A percentile compares a stretch with the other conserved stretches of the same genome.
These are phyloP conservation scores for Pseudognaphalium luteoalbum DNA, from an alignment of 129 eudicot species.

Conservation along the genomic window DNA sequence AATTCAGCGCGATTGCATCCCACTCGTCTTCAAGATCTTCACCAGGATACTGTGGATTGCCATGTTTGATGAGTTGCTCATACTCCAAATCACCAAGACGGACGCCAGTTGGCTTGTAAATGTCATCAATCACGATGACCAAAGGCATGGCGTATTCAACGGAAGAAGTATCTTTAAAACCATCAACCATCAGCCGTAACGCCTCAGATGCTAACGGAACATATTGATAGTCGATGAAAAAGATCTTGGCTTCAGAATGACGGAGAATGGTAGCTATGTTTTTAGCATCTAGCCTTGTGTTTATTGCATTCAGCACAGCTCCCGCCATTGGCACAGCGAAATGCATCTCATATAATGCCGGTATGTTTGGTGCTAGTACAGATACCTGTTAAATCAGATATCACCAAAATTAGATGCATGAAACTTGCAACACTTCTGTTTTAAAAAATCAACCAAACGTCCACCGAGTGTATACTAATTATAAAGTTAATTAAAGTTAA, in stretches of 20 bases:
- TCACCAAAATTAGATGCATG: not conserved
- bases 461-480: too few relatives aligned
- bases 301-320: slow-evolving; percentile 68
- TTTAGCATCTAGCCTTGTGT: slow-evolving; percentile 63
- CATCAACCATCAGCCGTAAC: slow-evolving; percentile 35
- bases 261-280: slow-evolving; percentile 60
- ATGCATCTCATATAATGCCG: slow-evolving; percentile 78
- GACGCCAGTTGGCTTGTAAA: slow-evolving; percentile 50
- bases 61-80: slow-evolving; percentile 49
- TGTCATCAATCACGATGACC: slow-evolving; percentile 66
- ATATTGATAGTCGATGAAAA: slow-evolving; percentile 63
- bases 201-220: slow-evolving; percentile 58
- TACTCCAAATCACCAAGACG: slow-evolving; percentile 66
- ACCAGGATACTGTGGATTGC: slow-evolving; percentile 41
- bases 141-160: slow-evolving; percentile 38
- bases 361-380: slow-evolving; percentile 73
- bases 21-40: slow-evolving; percentile 54
- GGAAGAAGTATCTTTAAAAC: not conserved
- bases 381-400: slow-evolving; percentile 51
- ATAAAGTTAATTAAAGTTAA: not conserved
- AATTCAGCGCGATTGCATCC: slow-evolving; percentile 59
- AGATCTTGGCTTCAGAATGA: slow-evolving; percentile 76
- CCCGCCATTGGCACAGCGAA: slow-evolving; percentile 86
- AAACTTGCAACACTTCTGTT: not conserved
- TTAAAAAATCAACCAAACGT: not conserved